phyloP scores from a whole-genome alignment of 23 red algal genomes.

The Chondrus crispus region DNA sequence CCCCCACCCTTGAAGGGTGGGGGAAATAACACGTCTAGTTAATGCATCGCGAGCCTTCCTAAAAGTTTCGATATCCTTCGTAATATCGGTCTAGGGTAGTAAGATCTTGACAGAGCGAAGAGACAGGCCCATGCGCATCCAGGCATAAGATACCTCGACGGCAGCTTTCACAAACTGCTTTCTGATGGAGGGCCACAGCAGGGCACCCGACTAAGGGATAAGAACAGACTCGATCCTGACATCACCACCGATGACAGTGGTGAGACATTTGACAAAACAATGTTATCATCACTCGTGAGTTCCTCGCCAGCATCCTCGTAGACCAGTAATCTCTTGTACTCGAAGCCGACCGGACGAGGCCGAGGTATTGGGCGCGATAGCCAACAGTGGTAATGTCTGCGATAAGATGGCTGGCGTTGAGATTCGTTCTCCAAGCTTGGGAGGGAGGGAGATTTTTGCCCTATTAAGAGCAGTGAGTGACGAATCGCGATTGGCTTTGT shows the following conservation, averaged over 20 bases:
- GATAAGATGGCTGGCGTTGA: constrained; percentile 74
- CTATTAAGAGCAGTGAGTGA: constrained; percentile 70
- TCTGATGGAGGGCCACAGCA: constrained; percentile 46
- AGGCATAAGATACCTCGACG: constrained; percentile 73
- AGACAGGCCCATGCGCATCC: constrained; percentile 77
- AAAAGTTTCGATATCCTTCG: constrained; percentile 74
- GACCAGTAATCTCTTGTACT: constrained; percentile 90
- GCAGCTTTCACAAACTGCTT: constrained; percentile 85
- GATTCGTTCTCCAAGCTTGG: constrained; percentile 69
- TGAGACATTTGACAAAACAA: constrained; percentile 80
- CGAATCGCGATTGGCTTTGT: constrained; percentile 86
- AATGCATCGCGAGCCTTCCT: constrained; percentile 18
- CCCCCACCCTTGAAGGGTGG: too few relatives aligned
- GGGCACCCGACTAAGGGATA: constrained; percentile 64
- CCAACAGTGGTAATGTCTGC: constrained; percentile 90
- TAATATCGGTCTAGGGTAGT: constrained; percentile 77
- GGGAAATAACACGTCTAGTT: neutral
- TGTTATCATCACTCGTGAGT: constrained; percentile 78
- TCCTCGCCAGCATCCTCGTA: constrained; percentile 89
- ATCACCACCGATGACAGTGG: constrained; percentile 82
- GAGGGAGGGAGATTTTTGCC: constrained; percentile 67
- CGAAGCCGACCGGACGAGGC: constrained; percentile 83
- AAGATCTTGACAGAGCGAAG: constrained; percentile 79
- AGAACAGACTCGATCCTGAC: constrained; percentile 69
- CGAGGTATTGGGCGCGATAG: constrained; percentile 54